Conservation (phyloP, 2,329 filamentous ascomycete genomes). For the Talaromyces islandicus region DNA sequence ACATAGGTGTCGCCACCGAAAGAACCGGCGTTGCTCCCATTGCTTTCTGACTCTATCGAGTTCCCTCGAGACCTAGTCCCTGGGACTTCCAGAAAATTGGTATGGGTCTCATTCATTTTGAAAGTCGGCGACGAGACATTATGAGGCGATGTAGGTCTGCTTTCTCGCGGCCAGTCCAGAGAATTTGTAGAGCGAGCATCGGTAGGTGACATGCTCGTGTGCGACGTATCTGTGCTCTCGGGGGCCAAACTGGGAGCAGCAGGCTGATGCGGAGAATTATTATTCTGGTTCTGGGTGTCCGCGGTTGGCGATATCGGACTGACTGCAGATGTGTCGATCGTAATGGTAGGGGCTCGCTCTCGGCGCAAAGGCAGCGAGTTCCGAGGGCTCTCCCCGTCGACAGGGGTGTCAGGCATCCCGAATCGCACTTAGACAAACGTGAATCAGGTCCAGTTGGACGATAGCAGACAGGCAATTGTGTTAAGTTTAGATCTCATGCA, state of each 20-base stretch:
- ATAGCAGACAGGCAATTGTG: not conserved
- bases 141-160: constrained; percentile 60
- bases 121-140: constrained; percentile 60
- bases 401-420: constrained; percentile 25
- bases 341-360: constrained; percentile 49
- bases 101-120: constrained; percentile 47
- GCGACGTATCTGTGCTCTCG: constrained; percentile 25
- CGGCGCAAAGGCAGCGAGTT: constrained; percentile 31
- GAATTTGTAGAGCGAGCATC: constrained; percentile 51
- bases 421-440: not conserved
- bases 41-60: constrained; percentile 58
- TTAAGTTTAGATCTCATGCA: not conserved
- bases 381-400: constrained; percentile 21
- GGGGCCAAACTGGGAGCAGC: constrained; percentile 21
- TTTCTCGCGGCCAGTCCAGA: constrained; percentile 53
- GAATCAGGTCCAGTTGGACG: not conserved
- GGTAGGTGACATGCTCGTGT: constrained; percentile 33
- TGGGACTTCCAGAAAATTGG: constrained; percentile 59
- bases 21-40: constrained; percentile 46
- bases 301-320: constrained; percentile 21
- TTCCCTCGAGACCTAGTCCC: constrained; percentile 58
- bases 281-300: constrained; percentile 16
- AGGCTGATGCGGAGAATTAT: constrained; percentile 24
- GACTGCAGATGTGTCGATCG: constrained; percentile 52
- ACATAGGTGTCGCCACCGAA: constrained; percentile 52